Evolutionary conservation across 441 rosid genomes (phyloP), one percentile per base, ranked within the genome.

Genomic region (Syzygium syzygioides): DNA sequence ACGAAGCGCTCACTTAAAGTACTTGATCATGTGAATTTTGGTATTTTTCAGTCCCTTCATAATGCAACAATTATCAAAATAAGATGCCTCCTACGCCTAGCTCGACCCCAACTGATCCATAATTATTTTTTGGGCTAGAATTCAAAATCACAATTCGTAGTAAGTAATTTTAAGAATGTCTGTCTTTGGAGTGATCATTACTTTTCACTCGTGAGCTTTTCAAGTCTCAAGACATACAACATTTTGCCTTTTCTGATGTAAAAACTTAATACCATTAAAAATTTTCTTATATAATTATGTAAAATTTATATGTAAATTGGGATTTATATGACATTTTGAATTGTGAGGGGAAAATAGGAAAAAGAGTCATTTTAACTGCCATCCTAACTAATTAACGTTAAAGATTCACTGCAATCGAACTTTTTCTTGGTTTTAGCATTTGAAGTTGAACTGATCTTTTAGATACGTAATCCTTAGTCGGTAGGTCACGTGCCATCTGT

Each of bases 401-500:
- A 57, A 5, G 60, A 23, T 23, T 23, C 28, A 25, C 28, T 5
- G n/a, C 28, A 25, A 57, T 57, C 4, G 62, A 25, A 57, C 28
- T 4, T 59, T 26, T 57, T 59, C 4, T 10, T 7, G 0, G 2
- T 25, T 14, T 41, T 4, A 25, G 62, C 62, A 57, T 57, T 57
- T 25, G 62, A 57, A 57, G n/a, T 41, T 76, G 83, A 41, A 76
- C 5, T 0, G 52, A 23, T 37, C 23, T 17, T 41, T 45, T 20
- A 2, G 83, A 23, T 23, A 20, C 52, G 83, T 23, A 37, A 76
- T 76, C 52, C 41, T 76, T 23, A 12, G n/a, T 45, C 83, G 52
- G 83, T 76, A 62, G 88, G 88, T 87, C 88, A 87, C 62, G 80
- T 87, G 83, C n/a, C 83, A 45, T 45, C n/a, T 52, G 52, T 2